Conservation (phyloP, 2,329 filamentous ascomycete species). For the Xylaria sp. region DNA sequence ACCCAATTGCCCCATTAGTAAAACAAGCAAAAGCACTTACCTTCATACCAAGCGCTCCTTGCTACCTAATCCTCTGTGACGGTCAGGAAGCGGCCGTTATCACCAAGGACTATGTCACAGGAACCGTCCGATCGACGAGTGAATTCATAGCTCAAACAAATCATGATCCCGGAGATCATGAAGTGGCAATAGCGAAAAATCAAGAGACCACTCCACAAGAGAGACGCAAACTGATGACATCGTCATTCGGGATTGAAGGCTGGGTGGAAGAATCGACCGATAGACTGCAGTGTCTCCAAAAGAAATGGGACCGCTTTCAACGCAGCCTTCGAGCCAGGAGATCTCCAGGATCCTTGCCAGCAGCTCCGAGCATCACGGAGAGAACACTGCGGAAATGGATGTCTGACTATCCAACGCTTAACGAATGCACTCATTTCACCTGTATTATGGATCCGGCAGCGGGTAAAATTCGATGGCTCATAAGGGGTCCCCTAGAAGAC, state of each 20-base stretch:
- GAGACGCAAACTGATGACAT: conserved; percentile 27
- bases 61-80: conserved; percentile 67
- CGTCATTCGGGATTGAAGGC: conserved; percentile 40
- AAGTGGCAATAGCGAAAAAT: conserved; percentile 19
- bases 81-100: conserved; percentile 59
- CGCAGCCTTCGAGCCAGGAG: conserved; percentile 41
- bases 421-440: conserved; percentile 68
- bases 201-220: conserved; percentile 11
- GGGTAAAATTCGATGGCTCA: conserved; percentile 60
- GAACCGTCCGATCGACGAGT: conserved; percentile 56
- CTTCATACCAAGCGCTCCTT: conserved; percentile 59
- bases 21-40: conserved; percentile 49
- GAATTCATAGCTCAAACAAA: conserved; percentile 68
- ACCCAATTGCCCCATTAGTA: conserved; percentile 14
- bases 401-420: conserved; percentile 62
- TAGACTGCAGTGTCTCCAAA: conserved; percentile 51
- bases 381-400: conserved; percentile 60
- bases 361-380: conserved; percentile 46
- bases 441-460: conserved; percentile 65
- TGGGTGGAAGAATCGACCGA: conserved; percentile 49
- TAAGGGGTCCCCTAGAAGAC: conserved; percentile 23
- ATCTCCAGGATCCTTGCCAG: not conserved
- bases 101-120: conserved; percentile 65
- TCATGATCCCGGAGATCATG: conserved; percentile 56
- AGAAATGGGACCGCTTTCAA: conserved; percentile 51